Conservation (phyloP, 2,329 filamentous ascomycete genomes). For the Trichoderma lentiforme region DNA sequence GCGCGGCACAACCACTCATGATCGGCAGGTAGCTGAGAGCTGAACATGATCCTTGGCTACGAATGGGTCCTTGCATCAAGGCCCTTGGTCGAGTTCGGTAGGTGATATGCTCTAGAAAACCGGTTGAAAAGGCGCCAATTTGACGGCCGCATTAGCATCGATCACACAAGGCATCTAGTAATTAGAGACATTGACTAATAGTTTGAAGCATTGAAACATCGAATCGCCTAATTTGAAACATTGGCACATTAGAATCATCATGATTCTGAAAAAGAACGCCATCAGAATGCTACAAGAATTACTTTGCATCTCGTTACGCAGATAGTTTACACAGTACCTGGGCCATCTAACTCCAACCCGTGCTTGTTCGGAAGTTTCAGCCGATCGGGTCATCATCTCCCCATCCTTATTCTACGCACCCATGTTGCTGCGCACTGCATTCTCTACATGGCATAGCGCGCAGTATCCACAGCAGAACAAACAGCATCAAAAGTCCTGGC, state of each 20-base stretch:
- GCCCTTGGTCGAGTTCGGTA: not conserved
- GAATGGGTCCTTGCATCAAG: not conserved
- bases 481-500: not conserved
- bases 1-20: not conserved
- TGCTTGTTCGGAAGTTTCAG: not conserved
- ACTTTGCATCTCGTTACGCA: not conserved
- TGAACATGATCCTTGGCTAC: not conserved
- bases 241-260: not conserved
- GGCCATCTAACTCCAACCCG: not conserved
- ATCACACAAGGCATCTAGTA: not conserved
- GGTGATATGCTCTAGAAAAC: not conserved
- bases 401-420: not conserved
- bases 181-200: not conserved
- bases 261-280: not conserved
- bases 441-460: constrained; percentile 9
- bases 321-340: not conserved
- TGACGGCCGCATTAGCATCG: not conserved
- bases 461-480: not conserved
- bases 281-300: not conserved
- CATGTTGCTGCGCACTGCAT: constrained; percentile 3
- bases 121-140: not conserved
- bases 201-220: not conserved
- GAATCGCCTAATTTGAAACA: not conserved
- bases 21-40: not conserved
- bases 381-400: not conserved